Evolutionary conservation across 2,329 filamentous ascomycete species (phyloP).

Genomic region (Diplodia intermedia): DNA sequence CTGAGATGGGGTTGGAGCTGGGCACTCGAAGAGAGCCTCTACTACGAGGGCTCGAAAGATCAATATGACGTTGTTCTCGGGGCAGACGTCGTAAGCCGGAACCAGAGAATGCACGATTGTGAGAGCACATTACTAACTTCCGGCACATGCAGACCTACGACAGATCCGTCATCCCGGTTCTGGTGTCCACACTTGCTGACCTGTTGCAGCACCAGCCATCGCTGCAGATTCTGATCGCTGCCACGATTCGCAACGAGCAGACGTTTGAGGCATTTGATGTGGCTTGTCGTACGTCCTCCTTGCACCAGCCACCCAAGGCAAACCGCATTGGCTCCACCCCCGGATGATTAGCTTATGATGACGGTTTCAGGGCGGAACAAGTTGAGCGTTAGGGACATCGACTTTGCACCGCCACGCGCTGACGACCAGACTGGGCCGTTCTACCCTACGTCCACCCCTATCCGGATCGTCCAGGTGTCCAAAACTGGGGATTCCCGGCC

Average conservation of each 20-base stretch:
- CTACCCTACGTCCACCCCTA: conserved; percentile 65
- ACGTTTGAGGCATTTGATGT: conserved; percentile 71
- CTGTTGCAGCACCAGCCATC: conserved; percentile 64
- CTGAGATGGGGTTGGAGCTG: conserved; percentile 70
- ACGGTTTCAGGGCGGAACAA: conserved; percentile 49
- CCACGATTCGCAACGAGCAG: conserved; percentile 72
- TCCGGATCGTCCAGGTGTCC: conserved; percentile 55
- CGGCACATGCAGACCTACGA: conserved; percentile 68
- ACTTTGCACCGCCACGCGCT: conserved; percentile 44
- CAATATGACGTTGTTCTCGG: conserved; percentile 70
- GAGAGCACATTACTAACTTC: conserved; percentile 24
- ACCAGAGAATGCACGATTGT: conserved; percentile 9
- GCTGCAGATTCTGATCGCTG: conserved; percentile 69
- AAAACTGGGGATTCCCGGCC: conserved; percentile 27
- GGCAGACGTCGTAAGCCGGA: conserved; percentile 68
- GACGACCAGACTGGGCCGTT: conserved; percentile 67
- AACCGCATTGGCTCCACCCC: not conserved
- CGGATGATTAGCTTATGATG: conserved; percentile 26
- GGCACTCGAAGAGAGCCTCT: conserved; percentile 35
- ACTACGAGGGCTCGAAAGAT: conserved; percentile 45
- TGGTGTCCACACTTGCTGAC: conserved; percentile 70
- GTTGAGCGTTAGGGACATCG: conserved; percentile 44
- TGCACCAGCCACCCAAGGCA: conserved; percentile 27
- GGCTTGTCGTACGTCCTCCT: conserved; percentile 59
- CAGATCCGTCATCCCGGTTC: conserved; percentile 64